A percentile compares a stretch with the other conserved stretches of the same genome.
Evolutionary conservation across 345 rosid species (phyloP).

Genomic region (Eucalyptus polybractea): DNA sequence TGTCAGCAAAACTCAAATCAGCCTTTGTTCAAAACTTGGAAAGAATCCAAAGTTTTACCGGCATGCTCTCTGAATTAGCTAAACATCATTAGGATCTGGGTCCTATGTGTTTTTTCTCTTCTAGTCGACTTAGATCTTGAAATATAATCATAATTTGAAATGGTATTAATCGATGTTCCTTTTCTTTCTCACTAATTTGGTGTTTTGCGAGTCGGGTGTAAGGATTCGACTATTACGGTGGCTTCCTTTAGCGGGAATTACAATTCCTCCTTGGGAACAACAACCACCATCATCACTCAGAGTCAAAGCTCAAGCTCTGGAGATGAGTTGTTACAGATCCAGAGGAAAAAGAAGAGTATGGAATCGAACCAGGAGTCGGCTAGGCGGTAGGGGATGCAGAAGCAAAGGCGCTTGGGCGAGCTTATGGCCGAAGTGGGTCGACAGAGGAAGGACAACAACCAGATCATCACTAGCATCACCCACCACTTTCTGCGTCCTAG

Average conservation of each 20-base stretch:
- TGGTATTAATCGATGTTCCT: not conserved
- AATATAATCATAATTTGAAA: not conserved
- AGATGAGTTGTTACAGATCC: no score
- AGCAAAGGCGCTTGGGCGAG: no score
- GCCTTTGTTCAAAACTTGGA: not conserved
- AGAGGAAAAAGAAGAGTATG: no score
- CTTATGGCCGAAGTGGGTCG: no score
- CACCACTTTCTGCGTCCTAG: not conserved
- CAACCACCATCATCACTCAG: no score
- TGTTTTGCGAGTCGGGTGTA: not conserved
- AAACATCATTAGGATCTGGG: not conserved
- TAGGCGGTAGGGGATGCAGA: no score
- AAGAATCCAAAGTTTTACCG: not conserved
- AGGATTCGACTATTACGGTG: conserved; percentile 7
- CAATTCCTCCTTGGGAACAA: conserved; percentile 1
- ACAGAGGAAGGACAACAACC: no score
- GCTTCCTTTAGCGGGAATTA: conserved; percentile 46
- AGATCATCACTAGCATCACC: no score
- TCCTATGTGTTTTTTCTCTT: not conserved
- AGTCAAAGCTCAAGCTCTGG: no score
- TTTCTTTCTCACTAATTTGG: not conserved
- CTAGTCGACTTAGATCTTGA: not conserved
- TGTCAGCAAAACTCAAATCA: not conserved
- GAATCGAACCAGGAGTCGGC: no score
- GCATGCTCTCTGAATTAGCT: not conserved